Percentiles rank a stretch among this genome's conserved stretches.
Conservation (phyloP, 108 stramenopile species). For the Fragilaria crotonensis region DNA sequence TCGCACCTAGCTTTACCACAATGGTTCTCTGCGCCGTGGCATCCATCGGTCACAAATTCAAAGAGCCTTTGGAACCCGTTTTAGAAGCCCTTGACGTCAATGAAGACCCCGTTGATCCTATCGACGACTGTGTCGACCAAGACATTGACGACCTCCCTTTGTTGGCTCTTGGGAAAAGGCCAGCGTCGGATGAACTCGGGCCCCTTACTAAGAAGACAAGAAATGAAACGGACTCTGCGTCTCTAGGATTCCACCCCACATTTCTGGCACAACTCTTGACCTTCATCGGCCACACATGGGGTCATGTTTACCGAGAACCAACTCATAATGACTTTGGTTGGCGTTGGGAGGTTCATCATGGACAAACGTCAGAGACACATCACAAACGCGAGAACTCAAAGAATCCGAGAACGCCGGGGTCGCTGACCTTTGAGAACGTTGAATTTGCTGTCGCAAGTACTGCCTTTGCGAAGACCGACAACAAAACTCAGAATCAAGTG, state of each 20-base stretch:
- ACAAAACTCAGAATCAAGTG: conserved; percentile 1
- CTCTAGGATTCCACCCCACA: conserved; percentile 15
- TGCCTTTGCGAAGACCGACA: neutral
- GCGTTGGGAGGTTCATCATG: conserved; percentile 69
- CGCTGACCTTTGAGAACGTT: conserved; percentile 55
- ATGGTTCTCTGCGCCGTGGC: conserved; percentile 62
- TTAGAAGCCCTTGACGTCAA: neutral
- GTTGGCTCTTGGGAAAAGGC: conserved; percentile 23
- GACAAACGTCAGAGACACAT: conserved; percentile 18
- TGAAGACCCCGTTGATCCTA: neutral
- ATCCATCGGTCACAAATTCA: conserved; percentile 20
- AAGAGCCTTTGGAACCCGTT: conserved; percentile 14
- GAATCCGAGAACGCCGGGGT: conserved; percentile 54
- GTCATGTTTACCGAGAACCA: conserved; percentile 69
- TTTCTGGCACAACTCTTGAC: conserved; percentile 48
- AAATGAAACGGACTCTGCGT: neutral
- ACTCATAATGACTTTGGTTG: conserved; percentile 68
- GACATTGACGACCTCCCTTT: conserved; percentile 50
- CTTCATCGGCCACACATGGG: conserved; percentile 63
- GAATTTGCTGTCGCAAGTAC: conserved; percentile 18
- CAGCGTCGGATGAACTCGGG: neutral
- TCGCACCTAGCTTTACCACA: conserved; percentile 56
- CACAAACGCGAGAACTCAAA: conserved; percentile 34
- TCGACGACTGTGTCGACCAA: conserved; percentile 32
- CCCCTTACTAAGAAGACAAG: conserved; percentile 11